Evolutionary conservation across 805 yeast species (phyloP).

Genomic region (Candida coleopterorum): DNA sequence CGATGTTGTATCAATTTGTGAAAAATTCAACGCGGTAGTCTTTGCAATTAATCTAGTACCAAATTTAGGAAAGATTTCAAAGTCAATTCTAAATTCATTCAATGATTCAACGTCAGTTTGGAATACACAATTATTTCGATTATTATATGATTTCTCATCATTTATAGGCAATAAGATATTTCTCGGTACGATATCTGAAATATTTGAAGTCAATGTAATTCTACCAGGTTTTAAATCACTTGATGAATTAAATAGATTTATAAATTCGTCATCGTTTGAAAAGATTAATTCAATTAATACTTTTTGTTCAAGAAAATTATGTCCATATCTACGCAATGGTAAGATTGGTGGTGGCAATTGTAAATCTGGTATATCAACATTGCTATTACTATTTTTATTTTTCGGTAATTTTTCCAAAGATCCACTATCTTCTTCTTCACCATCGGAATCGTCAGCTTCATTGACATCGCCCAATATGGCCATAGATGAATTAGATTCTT

Average conservation of each 20-base stretch:
- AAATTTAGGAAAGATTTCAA: conserved; percentile 90
- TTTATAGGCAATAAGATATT: conserved; percentile 75
- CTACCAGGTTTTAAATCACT: conserved; percentile 64
- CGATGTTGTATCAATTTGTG: conserved; percentile 35
- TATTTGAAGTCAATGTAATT: conserved; percentile 71
- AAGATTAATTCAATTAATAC: conserved; percentile 76
- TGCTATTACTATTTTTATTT: conserved; percentile 29
- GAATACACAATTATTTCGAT: conserved; percentile 59
- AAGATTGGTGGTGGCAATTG: conserved; percentile 94
- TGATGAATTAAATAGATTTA: conserved; percentile 40
- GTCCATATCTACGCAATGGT: conserved; percentile 92
- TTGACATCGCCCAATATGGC: conserved; percentile 21
- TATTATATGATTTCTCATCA: conserved; percentile 45
- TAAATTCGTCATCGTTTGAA: conserved; percentile 40
- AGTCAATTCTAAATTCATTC: conserved; percentile 64
- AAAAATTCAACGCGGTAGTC: conserved; percentile 66
- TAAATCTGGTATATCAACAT: conserved; percentile 83
- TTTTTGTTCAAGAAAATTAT: conserved; percentile 87
- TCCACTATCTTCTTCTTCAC: conserved; percentile 30
- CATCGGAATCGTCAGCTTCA: conserved; percentile 7
- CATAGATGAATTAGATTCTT: conserved; percentile 12
- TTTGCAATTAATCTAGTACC: conserved; percentile 92
- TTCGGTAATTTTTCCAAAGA: conserved; percentile 11
- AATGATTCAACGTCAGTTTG: conserved; percentile 72
- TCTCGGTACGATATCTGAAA: conserved; percentile 82